These are phyloP conservation scores for Mucor mucedo DNA, from an alignment of 371 early-diverging fungal species.

Conservation along the genomic window DNA sequence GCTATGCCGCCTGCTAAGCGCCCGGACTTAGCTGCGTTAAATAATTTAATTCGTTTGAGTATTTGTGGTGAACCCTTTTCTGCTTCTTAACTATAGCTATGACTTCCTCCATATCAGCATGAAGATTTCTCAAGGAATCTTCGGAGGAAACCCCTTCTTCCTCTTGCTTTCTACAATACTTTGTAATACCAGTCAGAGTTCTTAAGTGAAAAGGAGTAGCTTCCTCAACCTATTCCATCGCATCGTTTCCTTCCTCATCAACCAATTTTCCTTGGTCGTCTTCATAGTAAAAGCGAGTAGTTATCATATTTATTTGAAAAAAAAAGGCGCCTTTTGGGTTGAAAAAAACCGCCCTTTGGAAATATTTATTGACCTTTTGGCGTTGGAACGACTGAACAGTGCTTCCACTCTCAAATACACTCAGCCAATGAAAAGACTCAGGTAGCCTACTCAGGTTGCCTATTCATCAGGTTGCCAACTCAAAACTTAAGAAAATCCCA, in stretches of 20 bases:
- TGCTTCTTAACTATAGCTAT: slow-evolving; percentile 14
- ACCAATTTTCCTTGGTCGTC: slow-evolving; percentile 18
- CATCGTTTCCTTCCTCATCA: slow-evolving; percentile 20
- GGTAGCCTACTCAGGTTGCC: not conserved
- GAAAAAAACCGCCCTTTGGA: not conserved
- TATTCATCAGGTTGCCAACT: too few relatives aligned
- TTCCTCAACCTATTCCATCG: slow-evolving; percentile 17
- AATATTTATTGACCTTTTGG: not conserved
- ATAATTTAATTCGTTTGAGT: slow-evolving; percentile 20
- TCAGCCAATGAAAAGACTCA: slow-evolving; percentile 7
- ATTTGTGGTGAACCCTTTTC: slow-evolving; percentile 10
- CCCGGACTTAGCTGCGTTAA: slow-evolving; percentile 16
- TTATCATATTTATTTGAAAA: slow-evolving; percentile 31
- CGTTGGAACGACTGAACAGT: slow-evolving; percentile 7
- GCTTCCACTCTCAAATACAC: slow-evolving; percentile 1
- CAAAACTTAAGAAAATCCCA: too few relatives aligned
- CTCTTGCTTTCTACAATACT: slow-evolving; percentile 16
- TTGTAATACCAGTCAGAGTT: slow-evolving; percentile 21
- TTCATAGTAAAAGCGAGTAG: slow-evolving; percentile 22
- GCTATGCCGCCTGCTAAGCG: slow-evolving; percentile 14
- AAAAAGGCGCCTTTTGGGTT: slow-evolving; percentile 41
- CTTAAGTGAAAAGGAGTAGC: slow-evolving; percentile 11
- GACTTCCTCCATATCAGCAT: slow-evolving; percentile 22
- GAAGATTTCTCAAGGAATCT: slow-evolving; percentile 10
- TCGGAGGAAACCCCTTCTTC: slow-evolving; percentile 9